Evolutionary conservation across 2,329 filamentous ascomycete species (phyloP).

Genomic region (Ophiostoma sp.): DNA sequence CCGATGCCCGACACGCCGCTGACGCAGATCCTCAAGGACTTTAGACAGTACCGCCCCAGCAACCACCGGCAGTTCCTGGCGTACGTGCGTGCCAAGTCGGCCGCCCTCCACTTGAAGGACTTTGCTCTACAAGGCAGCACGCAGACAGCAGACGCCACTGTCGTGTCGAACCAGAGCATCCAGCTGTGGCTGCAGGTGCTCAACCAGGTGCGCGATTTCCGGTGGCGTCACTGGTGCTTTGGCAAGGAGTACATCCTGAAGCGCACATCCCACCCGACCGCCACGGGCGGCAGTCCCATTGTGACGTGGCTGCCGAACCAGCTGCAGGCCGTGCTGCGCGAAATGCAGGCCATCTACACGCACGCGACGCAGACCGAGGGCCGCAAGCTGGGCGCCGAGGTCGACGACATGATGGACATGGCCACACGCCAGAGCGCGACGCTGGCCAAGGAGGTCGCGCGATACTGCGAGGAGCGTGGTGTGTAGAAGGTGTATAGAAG

Average conservation of each 20-base stretch:
- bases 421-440: conserved; percentile 59
- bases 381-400: conserved; percentile 41
- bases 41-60: conserved; percentile 80
- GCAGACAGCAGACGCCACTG: conserved; percentile 29
- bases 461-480: conserved; percentile 63
- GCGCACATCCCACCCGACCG: conserved; percentile 68
- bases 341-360: conserved; percentile 58
- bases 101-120: conserved; percentile 49
- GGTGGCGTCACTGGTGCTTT: conserved; percentile 83
- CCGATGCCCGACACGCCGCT: conserved; percentile 85
- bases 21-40: conserved; percentile 81
- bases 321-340: conserved; percentile 64
- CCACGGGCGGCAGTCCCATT: conserved; percentile 75
- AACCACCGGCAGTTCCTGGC: conserved; percentile 83
- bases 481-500: conserved; percentile 29
- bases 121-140: conserved; percentile 46
- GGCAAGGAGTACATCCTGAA: conserved; percentile 80
- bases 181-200: conserved; percentile 60
- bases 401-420: conserved; percentile 61
- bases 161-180: conserved; percentile 44
- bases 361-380: conserved; percentile 22
- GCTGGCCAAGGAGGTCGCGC: conserved; percentile 66
- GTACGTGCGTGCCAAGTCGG: conserved; percentile 54
- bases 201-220: conserved; percentile 73
- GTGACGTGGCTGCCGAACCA: conserved; percentile 83